Percentiles rank a stretch among this genome's conserved stretches.
phyloP scores from a whole-genome alignment of 257 asterid genomes.

The Nyctanthes arbortristis region DNA sequence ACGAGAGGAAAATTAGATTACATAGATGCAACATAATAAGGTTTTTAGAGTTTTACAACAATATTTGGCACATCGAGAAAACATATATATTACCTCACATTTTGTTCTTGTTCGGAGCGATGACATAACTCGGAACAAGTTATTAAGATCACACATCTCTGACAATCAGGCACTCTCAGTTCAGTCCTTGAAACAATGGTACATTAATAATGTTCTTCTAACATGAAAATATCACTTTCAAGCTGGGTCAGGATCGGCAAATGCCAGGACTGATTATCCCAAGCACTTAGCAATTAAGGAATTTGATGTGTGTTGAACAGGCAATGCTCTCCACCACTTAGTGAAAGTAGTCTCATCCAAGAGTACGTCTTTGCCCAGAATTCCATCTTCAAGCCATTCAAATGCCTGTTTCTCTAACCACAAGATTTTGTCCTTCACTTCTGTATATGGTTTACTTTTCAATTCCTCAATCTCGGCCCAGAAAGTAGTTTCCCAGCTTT shows the following conservation, averaged over 20 bases:
- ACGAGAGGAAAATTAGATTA: too few relatives aligned
- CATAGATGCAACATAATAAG: too few relatives aligned
- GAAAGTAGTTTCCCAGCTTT: slow-evolving; percentile 63
- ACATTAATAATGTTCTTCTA: neutral
- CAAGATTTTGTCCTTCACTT: slow-evolving; percentile 43
- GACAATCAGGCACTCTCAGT: too few relatives aligned
- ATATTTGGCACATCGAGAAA: too few relatives aligned
- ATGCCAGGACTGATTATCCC: slow-evolving; percentile 1
- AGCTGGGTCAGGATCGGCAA: neutral
- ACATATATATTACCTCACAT: too few relatives aligned
- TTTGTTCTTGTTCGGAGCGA: too few relatives aligned
- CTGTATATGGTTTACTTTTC: slow-evolving; percentile 39
- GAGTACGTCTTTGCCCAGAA: slow-evolving; percentile 57
- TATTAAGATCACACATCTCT: too few relatives aligned
- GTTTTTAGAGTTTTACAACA: too few relatives aligned
- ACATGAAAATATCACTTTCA: neutral
- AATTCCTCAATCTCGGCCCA: slow-evolving; percentile 96
- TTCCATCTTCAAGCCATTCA: slow-evolving; percentile 41
- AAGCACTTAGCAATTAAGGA: slow-evolving; percentile 49
- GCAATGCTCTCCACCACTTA: slow-evolving; percentile 85
- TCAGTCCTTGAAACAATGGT: neutral
- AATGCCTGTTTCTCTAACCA: slow-evolving; percentile 45
- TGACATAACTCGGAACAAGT: too few relatives aligned
- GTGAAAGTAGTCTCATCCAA: slow-evolving; percentile 69
- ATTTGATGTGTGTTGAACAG: slow-evolving; percentile 44